Conservation (phyloP, 768 basidiomycete genomes). For the Hydnomerulius pinastri region DNA sequence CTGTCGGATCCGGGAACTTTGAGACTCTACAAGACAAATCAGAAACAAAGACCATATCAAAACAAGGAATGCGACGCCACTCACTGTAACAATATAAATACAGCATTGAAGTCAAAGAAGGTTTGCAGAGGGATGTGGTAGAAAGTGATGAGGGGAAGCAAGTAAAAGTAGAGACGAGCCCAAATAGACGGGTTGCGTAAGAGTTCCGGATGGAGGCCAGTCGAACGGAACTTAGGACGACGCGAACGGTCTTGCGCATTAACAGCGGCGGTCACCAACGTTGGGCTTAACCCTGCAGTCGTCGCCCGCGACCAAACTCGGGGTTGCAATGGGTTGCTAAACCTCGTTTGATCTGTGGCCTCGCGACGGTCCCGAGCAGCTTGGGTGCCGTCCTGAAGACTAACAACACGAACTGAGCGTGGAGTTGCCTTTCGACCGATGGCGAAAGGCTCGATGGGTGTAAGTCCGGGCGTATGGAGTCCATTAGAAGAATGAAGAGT, state of each 20-base stretch:
- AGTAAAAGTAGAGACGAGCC: constrained; percentile 63
- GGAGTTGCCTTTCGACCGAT: constrained; percentile 80
- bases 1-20: constrained; percentile 69
- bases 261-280: constrained; percentile 42
- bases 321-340: constrained; percentile 41
- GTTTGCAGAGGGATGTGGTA: constrained; percentile 75
- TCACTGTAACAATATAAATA: constrained; percentile 81
- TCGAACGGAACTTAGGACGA: constrained; percentile 68
- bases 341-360: constrained; percentile 52
- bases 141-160: constrained; percentile 71
- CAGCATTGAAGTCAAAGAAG: constrained; percentile 88
- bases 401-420: constrained; percentile 81
- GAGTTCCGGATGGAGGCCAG: constrained; percentile 67
- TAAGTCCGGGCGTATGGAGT: constrained; percentile 33
- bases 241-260: constrained; percentile 37
- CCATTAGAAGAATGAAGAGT: constrained; percentile 62
- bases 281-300: constrained; percentile 43
- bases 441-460: constrained; percentile 28
- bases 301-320: constrained; percentile 63
- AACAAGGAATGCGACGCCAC: constrained; percentile 34
- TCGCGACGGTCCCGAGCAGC: constrained; percentile 46
- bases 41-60: constrained; percentile 8
- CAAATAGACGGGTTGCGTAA: constrained; percentile 58
- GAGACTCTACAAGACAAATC: constrained; percentile 56
- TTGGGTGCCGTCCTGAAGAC: constrained; percentile 53